phyloP scores from a whole-genome alignment of 768 basidiomycete genomes.

The Agaricus subrufescens region DNA sequence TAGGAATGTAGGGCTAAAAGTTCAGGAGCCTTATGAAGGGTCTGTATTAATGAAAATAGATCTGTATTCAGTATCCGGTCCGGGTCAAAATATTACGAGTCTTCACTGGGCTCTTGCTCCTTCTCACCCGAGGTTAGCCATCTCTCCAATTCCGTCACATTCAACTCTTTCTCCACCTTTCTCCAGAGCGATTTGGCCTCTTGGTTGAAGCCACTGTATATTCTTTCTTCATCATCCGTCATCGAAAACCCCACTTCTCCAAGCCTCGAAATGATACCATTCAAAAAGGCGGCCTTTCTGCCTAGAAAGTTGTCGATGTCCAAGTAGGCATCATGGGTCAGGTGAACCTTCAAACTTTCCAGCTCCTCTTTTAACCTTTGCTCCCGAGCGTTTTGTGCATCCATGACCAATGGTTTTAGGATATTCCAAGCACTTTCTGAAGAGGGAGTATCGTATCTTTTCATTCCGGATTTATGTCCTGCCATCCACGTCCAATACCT shows the following conservation, averaged over 20 bases:
- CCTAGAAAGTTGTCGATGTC: neutral
- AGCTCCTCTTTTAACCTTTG: neutral
- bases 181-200: constrained; percentile 1
- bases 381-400: neutral
- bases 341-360: neutral
- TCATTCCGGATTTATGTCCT: neutral
- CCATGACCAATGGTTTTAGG: neutral
- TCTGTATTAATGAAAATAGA: too few relatives aligned
- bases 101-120: neutral
- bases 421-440: neutral
- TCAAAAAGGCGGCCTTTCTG: neutral
- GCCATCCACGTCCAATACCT: neutral
- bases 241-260: neutral
- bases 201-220: neutral
- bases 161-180: neutral
- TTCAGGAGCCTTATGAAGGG: too few relatives aligned
- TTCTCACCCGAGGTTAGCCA: neutral
- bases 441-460: neutral
- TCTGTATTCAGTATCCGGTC: too few relatives aligned
- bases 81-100: neutral
- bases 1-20: too few relatives aligned
- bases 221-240: neutral
- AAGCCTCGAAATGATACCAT: neutral
- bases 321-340: neutral
- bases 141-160: neutral